Base-by-base conservation (phyloP, 1,284 basidiomycete species). In the Amylostereum chailletii region DNA sequence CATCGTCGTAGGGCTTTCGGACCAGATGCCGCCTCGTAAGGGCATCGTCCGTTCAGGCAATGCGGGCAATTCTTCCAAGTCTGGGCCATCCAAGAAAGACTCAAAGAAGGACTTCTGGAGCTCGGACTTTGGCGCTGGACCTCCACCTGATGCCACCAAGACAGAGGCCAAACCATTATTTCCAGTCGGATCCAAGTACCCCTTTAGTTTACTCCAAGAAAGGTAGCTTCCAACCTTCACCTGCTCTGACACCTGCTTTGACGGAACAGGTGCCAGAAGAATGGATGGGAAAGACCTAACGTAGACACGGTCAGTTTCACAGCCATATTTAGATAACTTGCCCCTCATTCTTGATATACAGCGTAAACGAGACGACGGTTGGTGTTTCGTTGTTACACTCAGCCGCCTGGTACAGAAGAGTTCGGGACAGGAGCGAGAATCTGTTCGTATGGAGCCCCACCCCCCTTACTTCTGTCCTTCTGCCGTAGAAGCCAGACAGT, bases 11-110 rank as follows among this genome's bases (percentile, higher is more conserved):
- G 19, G 19, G 19, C 19, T 19, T 19, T 19, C 19, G 19, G 19
- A 19, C 19, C 19, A 26, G 26, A 90, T 90, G 86, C 77, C 86
- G 47, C 82, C 85, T 26, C 77, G 73, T 53, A 81, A 77, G 67
- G 81, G 83, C 57, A 89, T 93, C 42, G 82, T 93, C 53, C 88
- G 86, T 61, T 85, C 85, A 48, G 90, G 90, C 42, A 91, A 92
- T 65, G 85, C 89, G 11, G 89, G 89, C 40, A 91, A 90, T 60
- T 87, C 86, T 0, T 77, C 80, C 37, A 91, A 90, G 61, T 55
- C 70, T 30, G n/a, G 42, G 11, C n/a, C 39, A 33, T 60, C 69
- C 26, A 71, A 72, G 29, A 51, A 53, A 4, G 29, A 59, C 11
- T 47, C 53, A 29, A 46, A 47, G 55, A 34, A 58, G 55, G 42